Conservation (phyloP, 2,329 filamentous ascomycete species). For the Drechslera avenae region DNA sequence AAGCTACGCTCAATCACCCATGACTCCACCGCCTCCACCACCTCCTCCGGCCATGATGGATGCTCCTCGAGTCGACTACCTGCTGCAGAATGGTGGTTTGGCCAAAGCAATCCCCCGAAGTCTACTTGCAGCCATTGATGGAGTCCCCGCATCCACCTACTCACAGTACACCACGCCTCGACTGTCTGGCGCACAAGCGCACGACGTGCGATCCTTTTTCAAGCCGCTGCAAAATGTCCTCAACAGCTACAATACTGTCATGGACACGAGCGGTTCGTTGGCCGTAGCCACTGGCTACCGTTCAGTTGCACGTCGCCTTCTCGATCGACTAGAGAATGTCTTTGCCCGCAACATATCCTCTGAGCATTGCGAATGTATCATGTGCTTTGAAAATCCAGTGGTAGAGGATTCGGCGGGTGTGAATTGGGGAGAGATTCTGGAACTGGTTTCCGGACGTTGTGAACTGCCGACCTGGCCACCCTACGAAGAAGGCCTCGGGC, state of each 20-base stretch:
- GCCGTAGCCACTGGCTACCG: slow-evolving; percentile 95
- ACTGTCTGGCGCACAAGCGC: slow-evolving; percentile 43
- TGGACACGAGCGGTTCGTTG: slow-evolving; percentile 82
- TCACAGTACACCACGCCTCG: slow-evolving; percentile 64
- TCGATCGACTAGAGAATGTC: slow-evolving; percentile 90
- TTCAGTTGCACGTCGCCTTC: slow-evolving; percentile 85
- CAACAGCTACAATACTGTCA: slow-evolving; percentile 82
- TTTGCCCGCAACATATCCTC: slow-evolving; percentile 90
- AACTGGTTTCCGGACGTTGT: slow-evolving; percentile 86
- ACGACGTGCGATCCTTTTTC: slow-evolving; percentile 75
- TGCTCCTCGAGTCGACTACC: slow-evolving; percentile 86
- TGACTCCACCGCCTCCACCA: slow-evolving; percentile 67
- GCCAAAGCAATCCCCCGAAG: slow-evolving; percentile 72
- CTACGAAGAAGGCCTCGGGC: slow-evolving; percentile 62
- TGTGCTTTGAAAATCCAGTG: slow-evolving; percentile 67
- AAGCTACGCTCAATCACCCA: slow-evolving; percentile 56
- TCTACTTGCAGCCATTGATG: slow-evolving; percentile 69
- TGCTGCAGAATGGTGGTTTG: slow-evolving; percentile 86
- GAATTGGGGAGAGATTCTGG: slow-evolving; percentile 94
- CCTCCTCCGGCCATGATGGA: slow-evolving; percentile 71
- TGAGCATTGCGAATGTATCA: slow-evolving; percentile 82
- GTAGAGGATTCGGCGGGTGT: slow-evolving; percentile 65
- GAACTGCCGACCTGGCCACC: slow-evolving; percentile 90
- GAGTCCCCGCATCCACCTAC: slow-evolving; percentile 61
- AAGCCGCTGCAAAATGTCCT: slow-evolving; percentile 81